Base-by-base conservation (phyloP, 2,329 filamentous ascomycete genomes). In the Cucurbitaria berberidis region DNA sequence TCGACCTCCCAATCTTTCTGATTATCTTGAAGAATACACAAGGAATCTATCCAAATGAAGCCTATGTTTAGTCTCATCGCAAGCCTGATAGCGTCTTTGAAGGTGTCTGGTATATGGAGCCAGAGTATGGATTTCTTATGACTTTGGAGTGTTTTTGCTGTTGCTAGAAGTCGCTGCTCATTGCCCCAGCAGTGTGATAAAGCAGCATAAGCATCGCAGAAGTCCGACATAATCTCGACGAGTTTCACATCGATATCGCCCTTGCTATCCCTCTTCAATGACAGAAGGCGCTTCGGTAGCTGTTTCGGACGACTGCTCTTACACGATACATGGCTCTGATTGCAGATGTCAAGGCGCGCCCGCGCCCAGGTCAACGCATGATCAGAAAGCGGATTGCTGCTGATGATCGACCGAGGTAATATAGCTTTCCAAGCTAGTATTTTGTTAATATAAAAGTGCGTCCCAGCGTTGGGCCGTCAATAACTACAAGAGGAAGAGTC, bases 31-130 rank as follows among this genome's bases (percentile, higher is more conserved):
- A 62, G 40, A 27, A 62, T 62, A 22, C 59, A 62, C 16, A 60
- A 34, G 1, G 49, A 52, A 39, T 69, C 67, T 19, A 67, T 67
- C 67, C 67, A 68, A 11, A 69, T 50, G 44, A 65, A 66, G 19
- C 52, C 50, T 19, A 67, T 26, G 2, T 51, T 49, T 13, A 70
- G 48, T n/a, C 46, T 53, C 3, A 58, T 48, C 43, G 58, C 15
- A 5, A 48, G 21, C 29, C 26, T n/a, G 45, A 55, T 30, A 21
- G 41, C 46, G 22, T 56, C 50, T 32, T 46, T 24, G 18, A 56
- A 55, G 2, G 58, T 54, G 15, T 43, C 40, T 2, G 50, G 51
- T 46, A 58, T 48, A 5, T n/a, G 19, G 11, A 24, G 9, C 56
- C 53, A 49, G 11, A 42, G 19, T 16, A 59, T 27, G 32, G 38